Evolutionary conservation across 345 rosid genomes (phyloP).

Genomic region (Euclidium syriacum): DNA sequence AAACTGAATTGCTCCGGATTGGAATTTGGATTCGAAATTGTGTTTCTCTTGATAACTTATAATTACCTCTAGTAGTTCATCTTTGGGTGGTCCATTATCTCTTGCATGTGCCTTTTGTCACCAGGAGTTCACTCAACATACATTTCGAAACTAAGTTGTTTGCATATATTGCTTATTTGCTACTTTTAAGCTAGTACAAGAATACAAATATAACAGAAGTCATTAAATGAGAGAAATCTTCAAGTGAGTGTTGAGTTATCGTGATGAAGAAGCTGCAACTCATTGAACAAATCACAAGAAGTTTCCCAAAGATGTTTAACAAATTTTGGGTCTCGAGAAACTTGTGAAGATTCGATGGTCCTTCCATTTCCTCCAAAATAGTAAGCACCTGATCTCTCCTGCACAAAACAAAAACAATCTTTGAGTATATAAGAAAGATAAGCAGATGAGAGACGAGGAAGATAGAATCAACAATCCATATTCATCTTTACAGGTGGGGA

Average conservation of each 20-base stretch:
- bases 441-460: no score
- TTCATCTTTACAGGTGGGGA: conserved; percentile 55
- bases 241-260: neutral
- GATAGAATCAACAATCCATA: no score
- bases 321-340: conserved; percentile 41
- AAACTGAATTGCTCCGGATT: no score
- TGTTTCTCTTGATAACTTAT: no score
- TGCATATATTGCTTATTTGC: no score
- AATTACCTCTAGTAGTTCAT: no score
- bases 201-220: neutral
- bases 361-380: conserved; percentile 85
- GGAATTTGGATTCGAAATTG: no score
- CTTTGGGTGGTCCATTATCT: no score
- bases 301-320: conserved; percentile 58
- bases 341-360: conserved; percentile 46
- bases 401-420: neutral
- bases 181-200: neutral
- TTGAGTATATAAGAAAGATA: no score
- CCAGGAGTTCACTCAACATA: no score
- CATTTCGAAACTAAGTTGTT: no score
- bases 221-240: neutral
- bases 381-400: conserved; percentile 66
- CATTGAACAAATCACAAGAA: conserved; percentile 41
- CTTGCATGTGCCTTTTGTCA: no score
- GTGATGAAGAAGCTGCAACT: conserved; percentile 16